Conservation (phyloP, 768 basidiomycete genomes). For the Podaxis pistillaris region DNA sequence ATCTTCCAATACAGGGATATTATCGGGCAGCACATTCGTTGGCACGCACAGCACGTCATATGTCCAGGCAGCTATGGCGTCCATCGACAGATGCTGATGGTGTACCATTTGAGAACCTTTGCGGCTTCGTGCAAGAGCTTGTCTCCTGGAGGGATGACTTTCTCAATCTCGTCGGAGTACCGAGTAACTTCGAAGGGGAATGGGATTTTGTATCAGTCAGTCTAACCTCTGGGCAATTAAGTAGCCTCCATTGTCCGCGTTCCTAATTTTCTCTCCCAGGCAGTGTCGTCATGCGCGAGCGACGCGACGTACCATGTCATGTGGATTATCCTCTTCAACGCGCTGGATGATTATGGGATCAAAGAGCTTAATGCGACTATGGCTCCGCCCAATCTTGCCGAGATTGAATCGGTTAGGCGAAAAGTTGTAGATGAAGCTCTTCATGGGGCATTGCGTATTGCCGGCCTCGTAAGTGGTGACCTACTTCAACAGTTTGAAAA, state of each 20-base stretch:
- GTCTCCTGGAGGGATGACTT: constrained; percentile 75
- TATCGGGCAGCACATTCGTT: constrained; percentile 80
- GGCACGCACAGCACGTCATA: constrained; percentile 79
- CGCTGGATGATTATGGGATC: constrained; percentile 83
- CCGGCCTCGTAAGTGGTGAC: constrained; percentile 66
- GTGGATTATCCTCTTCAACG: constrained; percentile 84
- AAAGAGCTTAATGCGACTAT: constrained; percentile 58
- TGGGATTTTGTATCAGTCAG: constrained; percentile 85
- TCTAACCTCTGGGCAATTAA: constrained; percentile 14
- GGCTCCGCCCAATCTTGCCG: constrained; percentile 35
- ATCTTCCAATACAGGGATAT: constrained; percentile 59
- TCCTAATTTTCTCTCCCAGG: constrained; percentile 27
- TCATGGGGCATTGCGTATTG: constrained; percentile 83
- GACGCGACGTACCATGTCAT: constrained; percentile 90
- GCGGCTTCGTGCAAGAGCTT: constrained; percentile 53
- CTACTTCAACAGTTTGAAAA: constrained; percentile 9
- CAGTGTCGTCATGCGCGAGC: constrained; percentile 65
- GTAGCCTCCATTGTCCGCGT: neutral
- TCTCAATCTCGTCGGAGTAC: constrained; percentile 80
- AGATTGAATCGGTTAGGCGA: constrained; percentile 62
- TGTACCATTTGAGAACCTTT: constrained; percentile 65
- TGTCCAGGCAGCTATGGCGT: constrained; percentile 79
- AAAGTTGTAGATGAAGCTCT: constrained; percentile 80
- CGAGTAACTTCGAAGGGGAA: constrained; percentile 75
- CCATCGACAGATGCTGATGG: constrained; percentile 77